Evolutionary conservation across 2,329 filamentous ascomycete genomes (phyloP), one percentile per base, ranked within the genome.

Genomic region (Aspergillus ochraceus): DNA sequence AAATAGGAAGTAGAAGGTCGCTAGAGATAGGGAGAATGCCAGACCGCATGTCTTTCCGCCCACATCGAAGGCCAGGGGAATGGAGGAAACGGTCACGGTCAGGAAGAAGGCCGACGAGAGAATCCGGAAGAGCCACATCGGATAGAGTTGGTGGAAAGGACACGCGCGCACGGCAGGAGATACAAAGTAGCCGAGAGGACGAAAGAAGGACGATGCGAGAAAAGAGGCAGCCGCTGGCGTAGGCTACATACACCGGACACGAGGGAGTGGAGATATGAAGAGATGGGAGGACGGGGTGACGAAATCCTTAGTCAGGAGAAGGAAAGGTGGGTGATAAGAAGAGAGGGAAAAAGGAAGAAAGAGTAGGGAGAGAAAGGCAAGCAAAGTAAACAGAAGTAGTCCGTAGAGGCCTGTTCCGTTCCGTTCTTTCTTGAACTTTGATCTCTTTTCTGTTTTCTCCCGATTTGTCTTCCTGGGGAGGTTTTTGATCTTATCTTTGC

Each of bases 1-100:
- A 79, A 95, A 92, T 75, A 91, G 78, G 75, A 97, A 89, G 81
- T 98, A 98, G 83, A 96, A 98, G 70, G 85, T 83, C 68, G 94
- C 93, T 57, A 98, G 86, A 52, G 90, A 87, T 56, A 98, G 85
- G 73, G 92, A 97, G 81, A 96, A 98, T 64, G 92, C 94, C 72
- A 99, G 84, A 60, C 95, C 95, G 73, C 92, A 96, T 70, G 95
- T 93, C 71, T 92, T 89, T 63, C 95, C 95, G 74, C 95, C 95
- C 71, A 98, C 94, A 86, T 99, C 95, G 81, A 98, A 98, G 71
- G 94, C 91, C 74, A 99, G 88, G 63, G 95, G 95, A 74, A 99
- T 95, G 63, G 92, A 97, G 74, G 98, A 90, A 73, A 98, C 88
- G 76, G 97, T 92, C 79, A 90, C 90, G 78, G 93, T 85, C 70